These are phyloP conservation scores for Phytophthora ohioensis DNA, from an alignment of 352 stramenopile species.

Conservation along the genomic window DNA sequence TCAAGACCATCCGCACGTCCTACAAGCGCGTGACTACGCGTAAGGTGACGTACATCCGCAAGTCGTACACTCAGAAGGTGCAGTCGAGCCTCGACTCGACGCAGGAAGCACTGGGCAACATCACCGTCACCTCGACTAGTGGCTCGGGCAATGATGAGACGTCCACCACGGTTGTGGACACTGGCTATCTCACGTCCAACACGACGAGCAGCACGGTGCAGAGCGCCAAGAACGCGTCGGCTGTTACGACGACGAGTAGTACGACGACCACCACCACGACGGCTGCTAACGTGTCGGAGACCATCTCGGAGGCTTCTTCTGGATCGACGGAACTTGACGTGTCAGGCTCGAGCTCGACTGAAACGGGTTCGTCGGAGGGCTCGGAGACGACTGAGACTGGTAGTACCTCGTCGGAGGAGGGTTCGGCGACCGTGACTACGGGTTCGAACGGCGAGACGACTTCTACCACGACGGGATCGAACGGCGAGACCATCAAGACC, in stretches of 20 bases:
- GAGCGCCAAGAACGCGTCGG: slow-evolving; percentile 24
- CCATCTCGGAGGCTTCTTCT: slow-evolving; percentile 32
- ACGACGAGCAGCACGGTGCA: slow-evolving; percentile 37
- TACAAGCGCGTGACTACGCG: slow-evolving; percentile 51
- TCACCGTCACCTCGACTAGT: slow-evolving; percentile 38
- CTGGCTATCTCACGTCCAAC: slow-evolving; percentile 43
- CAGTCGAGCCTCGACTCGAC: slow-evolving; percentile 41
- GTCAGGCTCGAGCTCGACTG: slow-evolving; percentile 26
- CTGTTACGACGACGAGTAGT: slow-evolving; percentile 35
- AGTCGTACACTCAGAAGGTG: slow-evolving; percentile 47
- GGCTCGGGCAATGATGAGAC: slow-evolving; percentile 28
- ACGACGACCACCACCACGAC: slow-evolving; percentile 38
- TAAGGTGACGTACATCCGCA: slow-evolving; percentile 45
- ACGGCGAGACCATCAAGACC: slow-evolving; percentile 23
- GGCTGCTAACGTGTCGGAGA: slow-evolving; percentile 36
- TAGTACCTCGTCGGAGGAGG: slow-evolving; percentile 24
- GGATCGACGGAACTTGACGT: slow-evolving; percentile 33
- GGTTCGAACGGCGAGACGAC: slow-evolving; percentile 25
- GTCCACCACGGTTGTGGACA: slow-evolving; percentile 40
- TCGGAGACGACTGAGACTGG: slow-evolving; percentile 17
- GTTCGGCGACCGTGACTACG: slow-evolving; percentile 25
- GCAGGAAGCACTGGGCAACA: slow-evolving; percentile 36
- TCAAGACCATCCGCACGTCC: slow-evolving; percentile 45
- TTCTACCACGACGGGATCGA: slow-evolving; percentile 27
- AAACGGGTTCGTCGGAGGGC: slow-evolving; percentile 9